These are phyloP conservation scores for Myriosclerotinia duriaeana DNA, from an alignment of 2,329 filamentous ascomycete species.

Conservation along the genomic window DNA sequence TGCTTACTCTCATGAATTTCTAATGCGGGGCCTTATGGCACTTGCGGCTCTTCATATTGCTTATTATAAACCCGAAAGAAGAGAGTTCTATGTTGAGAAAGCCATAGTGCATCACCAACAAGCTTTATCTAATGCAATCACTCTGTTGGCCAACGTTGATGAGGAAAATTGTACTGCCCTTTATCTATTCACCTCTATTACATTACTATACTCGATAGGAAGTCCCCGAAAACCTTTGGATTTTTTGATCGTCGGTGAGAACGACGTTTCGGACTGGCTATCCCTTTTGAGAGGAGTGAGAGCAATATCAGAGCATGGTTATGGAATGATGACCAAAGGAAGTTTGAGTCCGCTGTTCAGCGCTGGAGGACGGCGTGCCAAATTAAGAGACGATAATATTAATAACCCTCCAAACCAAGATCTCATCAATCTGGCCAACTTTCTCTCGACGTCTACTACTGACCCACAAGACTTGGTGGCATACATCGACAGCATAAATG, in stretches of 20 bases:
- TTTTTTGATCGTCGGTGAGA: conserved; percentile 42
- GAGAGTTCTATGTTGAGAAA: conserved; percentile 44
- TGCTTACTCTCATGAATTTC: conserved; percentile 48
- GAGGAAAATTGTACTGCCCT: conserved; percentile 42
- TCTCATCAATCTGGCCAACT: conserved; percentile 26
- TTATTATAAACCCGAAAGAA: conserved; percentile 42
- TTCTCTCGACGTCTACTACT: conserved; percentile 29
- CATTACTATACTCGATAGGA: conserved; percentile 43
- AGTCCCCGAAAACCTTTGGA: conserved; percentile 41
- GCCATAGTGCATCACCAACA: conserved; percentile 43
- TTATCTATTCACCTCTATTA: conserved; percentile 45
- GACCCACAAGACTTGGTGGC: conserved; percentile 32
- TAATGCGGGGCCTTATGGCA: conserved; percentile 51
- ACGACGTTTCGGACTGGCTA: conserved; percentile 44
- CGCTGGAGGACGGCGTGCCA: conserved; percentile 21
- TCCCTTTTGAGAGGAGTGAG: conserved; percentile 43
- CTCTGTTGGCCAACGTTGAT: conserved; percentile 41
- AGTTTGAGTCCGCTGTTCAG: conserved; percentile 31
- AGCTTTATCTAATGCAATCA: conserved; percentile 38
- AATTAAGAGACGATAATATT: conserved; percentile 30
- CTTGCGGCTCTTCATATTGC: conserved; percentile 52
- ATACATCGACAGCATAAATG: conserved; percentile 41
- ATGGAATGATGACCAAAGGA: conserved; percentile 30
- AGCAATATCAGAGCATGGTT: conserved; percentile 39
- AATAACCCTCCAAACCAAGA: conserved; percentile 24